Evolutionary conservation across 208 protist species (phyloP), one percentile per base, ranked within the genome.

Genomic region (Vickermania ingenoplastis): DNA sequence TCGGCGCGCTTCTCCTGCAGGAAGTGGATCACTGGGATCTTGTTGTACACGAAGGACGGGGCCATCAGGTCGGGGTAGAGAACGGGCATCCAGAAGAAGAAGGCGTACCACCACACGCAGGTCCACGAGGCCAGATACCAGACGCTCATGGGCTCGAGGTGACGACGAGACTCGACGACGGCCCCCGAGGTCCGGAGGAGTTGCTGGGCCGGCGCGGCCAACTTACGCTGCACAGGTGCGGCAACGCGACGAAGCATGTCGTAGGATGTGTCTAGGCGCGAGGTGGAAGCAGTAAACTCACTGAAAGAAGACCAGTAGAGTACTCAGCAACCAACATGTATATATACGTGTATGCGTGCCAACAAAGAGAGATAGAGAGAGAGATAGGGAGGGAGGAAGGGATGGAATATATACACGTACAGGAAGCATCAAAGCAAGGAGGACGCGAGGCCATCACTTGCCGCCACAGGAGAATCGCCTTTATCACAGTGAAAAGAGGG

Each of bases 1-100:
- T 94, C 83, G 4, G 81, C 69, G 26, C 78, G 69, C 75, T 91
- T 91, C 75, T 94, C 86, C 73, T 94, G 78, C 7, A 94, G 61
- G 56, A 91, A 91, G 75, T 94, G 86, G 52, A 94, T 89, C 23
- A 90, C 67, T 13, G 86, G 86, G 30, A 94, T 66, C 67, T 94
- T 94, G 65, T 91, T 91, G 69, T 90, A 88, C 56, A 88, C 79
- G 49, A 89, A 87, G 3, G 83, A 89, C 1, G 86, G 86, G 41
- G 83, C 74, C 53, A 94, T 84, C 55, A 94, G 68, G 60, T 94
- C 86, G 7, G 81, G 81, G 75, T 75, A 87, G 60, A 94, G 74
- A 75, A 90, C 79, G 51, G 86, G 86, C 71, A 94, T 77, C 83
- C 81, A 91, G 61, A 91, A 89, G 77, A 87, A 94, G 63, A 94